Evolutionary conservation across 305 asterid genomes (phyloP).

Genomic region (Plantago coronopus): DNA sequence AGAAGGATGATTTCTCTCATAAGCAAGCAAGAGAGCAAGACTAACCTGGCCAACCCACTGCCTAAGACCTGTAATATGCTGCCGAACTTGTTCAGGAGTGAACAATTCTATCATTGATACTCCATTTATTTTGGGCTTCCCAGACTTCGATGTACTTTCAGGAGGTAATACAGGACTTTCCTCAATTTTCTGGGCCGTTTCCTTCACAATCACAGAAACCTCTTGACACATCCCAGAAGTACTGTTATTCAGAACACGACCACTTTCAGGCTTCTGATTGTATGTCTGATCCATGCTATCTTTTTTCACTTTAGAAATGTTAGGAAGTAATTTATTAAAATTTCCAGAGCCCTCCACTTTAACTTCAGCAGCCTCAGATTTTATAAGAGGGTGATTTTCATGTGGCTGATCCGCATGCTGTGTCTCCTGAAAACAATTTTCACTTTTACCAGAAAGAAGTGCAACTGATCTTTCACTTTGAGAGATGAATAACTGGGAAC

Average conservation of each 20-base stretch:
- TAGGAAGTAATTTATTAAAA: constrained; percentile 42
- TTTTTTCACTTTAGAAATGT: constrained; percentile 36
- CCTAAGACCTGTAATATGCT: constrained; percentile 85
- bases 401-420: constrained; percentile 37
- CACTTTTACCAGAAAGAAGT: constrained; percentile 38
- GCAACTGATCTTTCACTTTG: constrained; percentile 41
- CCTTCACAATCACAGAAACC: constrained; percentile 53
- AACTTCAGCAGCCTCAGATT: constrained; percentile 47
- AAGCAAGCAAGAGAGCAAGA: constrained; percentile 9
- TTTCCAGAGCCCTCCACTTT: constrained; percentile 53
- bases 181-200: constrained; percentile 48
- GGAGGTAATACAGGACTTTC: constrained; percentile 46
- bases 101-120: constrained; percentile 94
- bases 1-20: too few species aligned
- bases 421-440: constrained; percentile 33
- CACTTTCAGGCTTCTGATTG: constrained; percentile 45
- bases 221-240: constrained; percentile 45
- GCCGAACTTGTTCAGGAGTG: constrained; percentile 85
- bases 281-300: constrained; percentile 43
- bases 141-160: constrained; percentile 70
- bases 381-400: constrained; percentile 33
- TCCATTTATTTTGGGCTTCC: constrained; percentile 90
- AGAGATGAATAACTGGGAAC: constrained; percentile 37
- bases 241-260: constrained; percentile 31
- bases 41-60: constrained; percentile 99